Conservation (phyloP, 352 stramenopile species). For the Phytophthora palmivora region DNA sequence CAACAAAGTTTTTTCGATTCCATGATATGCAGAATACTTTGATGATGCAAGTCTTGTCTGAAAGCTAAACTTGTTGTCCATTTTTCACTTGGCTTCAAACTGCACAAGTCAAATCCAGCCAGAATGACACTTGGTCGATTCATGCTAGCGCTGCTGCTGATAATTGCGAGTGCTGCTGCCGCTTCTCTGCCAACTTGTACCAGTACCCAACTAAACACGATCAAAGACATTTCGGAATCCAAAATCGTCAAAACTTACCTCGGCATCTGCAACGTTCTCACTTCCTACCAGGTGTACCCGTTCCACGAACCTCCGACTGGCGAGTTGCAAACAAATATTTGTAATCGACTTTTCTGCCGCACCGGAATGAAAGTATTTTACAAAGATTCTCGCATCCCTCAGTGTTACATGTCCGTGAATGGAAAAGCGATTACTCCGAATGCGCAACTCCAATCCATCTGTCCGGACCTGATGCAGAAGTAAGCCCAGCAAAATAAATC, state of each 20-base stretch:
- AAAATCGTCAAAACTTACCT: slow-evolving; percentile 2
- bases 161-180: neutral
- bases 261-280: slow-evolving; percentile 8
- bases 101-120: neutral
- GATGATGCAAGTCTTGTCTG: neutral
- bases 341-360: slow-evolving; percentile 5
- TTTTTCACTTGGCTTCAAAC: slow-evolving; percentile 5
- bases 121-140: neutral
- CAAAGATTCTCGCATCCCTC: neutral
- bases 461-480: slow-evolving; percentile 1
- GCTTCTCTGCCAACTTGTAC: neutral
- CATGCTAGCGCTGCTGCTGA: neutral
- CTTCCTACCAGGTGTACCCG: slow-evolving; percentile 11
- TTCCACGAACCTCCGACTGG: slow-evolving; percentile 3
- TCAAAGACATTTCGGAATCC: neutral
- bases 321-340: slow-evolving; percentile 1
- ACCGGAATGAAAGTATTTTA: slow-evolving; percentile 1
- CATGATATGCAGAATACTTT: neutral
- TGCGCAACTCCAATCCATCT: slow-evolving; percentile 10
- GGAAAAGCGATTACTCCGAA: slow-evolving; percentile 1
- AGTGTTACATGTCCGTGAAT: slow-evolving; percentile 8
- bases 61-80: neutral
- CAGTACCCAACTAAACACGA: neutral
- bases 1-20: neutral
- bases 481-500: neutral